phyloP scores from a whole-genome alignment of 768 basidiomycete species.

The Lentinula raphanica region DNA sequence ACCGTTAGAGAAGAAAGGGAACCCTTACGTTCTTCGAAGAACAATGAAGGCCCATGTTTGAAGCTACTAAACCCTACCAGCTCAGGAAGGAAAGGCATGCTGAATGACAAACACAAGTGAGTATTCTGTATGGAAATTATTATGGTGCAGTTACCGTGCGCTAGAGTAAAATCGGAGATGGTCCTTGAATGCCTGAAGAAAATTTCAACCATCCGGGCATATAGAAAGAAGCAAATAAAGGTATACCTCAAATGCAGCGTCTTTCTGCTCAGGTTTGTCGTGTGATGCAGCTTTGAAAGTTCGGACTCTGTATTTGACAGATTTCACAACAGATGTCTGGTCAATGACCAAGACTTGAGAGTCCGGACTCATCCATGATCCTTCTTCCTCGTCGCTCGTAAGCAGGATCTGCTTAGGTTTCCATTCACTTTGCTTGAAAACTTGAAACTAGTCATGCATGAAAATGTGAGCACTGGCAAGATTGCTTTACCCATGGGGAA shows the following conservation, averaged over 20 bases:
- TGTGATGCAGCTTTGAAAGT: neutral
- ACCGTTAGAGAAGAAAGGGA: neutral
- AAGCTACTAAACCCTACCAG: neutral
- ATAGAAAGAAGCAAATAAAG: neutral
- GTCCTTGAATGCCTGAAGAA: neutral
- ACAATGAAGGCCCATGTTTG: neutral
- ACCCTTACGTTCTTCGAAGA: conserved; percentile 1
- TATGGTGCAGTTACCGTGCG: neutral
- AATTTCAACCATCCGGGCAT: neutral
- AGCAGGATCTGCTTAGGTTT: neutral
- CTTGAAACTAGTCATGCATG: neutral
- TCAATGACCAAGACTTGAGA: conserved; percentile 2
- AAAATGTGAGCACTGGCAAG: neutral
- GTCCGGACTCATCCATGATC: conserved; percentile 2
- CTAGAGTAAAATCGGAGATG: neutral
- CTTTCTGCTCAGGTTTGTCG: neutral
- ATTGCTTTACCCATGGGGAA: neutral
- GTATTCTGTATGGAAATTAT: neutral
- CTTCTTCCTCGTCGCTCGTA: neutral
- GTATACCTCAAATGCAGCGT: neutral
- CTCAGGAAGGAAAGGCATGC: conserved; percentile 1
- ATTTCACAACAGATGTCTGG: neutral
- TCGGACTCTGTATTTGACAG: neutral
- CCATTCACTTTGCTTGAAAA: conserved; percentile 1
- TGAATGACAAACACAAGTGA: neutral